Percentiles rank a stretch among this genome's conserved stretches.
Conservation (phyloP, 176 grass and related monocot genomes). For the Neostapfia colusana region DNA sequence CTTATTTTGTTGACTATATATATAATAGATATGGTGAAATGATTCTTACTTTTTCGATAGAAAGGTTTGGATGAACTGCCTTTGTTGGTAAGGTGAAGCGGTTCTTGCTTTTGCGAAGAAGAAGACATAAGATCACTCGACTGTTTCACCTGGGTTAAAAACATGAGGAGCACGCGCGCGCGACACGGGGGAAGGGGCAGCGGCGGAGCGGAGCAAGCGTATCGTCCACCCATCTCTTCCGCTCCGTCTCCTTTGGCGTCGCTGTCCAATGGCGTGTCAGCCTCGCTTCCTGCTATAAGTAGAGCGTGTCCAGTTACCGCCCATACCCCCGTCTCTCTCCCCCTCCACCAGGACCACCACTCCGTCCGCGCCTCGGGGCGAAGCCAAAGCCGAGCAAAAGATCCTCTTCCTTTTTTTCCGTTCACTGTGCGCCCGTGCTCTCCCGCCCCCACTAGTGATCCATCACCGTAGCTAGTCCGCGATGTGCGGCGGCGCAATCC, state of each 20-base stretch:
- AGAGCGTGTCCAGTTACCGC: slow-evolving; percentile 9
- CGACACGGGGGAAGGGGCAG: not conserved
- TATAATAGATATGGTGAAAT: not conserved
- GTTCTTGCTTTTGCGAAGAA: not conserved
- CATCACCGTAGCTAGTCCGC: not conserved
- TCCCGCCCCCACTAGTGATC: not conserved
- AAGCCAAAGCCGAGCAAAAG: not conserved
- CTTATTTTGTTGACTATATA: no score
- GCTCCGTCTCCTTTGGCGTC: slow-evolving; percentile 8
- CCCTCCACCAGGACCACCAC: not conserved
- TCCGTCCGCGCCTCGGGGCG: not conserved
- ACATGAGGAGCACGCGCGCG: not conserved
- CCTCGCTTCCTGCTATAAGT: slow-evolving; percentile 34
- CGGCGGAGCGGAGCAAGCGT: not conserved
- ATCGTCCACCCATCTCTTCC: not conserved
- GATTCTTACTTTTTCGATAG: not conserved
- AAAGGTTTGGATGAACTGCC: not conserved
- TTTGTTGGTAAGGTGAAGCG: not conserved
- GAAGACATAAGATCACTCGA: not conserved
- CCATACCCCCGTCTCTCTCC: not conserved
- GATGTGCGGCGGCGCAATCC: slow-evolving; percentile 83
- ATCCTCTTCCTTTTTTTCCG: not conserved
- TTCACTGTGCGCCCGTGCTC: slow-evolving; percentile 13
- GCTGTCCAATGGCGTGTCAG: slow-evolving; percentile 33
- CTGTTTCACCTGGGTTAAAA: not conserved